Evolutionary conservation across 768 basidiomycete species (phyloP).

Genomic region (Fomitopsis pulvina): DNA sequence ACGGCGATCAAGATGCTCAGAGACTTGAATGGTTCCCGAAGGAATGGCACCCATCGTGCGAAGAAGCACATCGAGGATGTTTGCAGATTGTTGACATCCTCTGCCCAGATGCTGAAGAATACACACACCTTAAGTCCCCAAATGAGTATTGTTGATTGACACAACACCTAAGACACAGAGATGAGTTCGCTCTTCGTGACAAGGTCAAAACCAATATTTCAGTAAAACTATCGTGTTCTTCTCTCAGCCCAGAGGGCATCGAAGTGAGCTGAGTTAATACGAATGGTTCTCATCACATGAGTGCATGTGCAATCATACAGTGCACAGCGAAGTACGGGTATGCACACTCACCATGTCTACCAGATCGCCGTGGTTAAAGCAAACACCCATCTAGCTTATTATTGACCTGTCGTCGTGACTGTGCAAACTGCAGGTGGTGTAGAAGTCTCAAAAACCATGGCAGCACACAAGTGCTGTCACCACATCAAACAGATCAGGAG

Average conservation of each 20-base stretch:
- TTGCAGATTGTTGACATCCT: constrained; percentile 44
- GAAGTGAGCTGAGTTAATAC: constrained; percentile 65
- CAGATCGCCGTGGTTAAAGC: no score
- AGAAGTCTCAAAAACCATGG: no score
- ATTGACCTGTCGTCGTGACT: no score
- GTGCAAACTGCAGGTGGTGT: no score
- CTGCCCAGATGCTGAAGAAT: neutral
- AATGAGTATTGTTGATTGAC: neutral
- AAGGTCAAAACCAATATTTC: constrained; percentile 20
- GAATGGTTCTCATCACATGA: constrained; percentile 23
- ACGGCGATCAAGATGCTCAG: constrained; percentile 34
- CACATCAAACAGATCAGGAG: no score
- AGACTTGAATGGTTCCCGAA: constrained; percentile 81
- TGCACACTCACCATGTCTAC: neutral
- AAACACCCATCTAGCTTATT: no score
- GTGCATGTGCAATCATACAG: no score
- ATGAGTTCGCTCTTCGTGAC: neutral
- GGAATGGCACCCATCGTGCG: constrained; percentile 54
- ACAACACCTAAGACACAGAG: neutral
- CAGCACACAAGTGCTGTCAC: no score
- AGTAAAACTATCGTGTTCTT: constrained; percentile 40
- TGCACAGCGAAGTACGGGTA: neutral
- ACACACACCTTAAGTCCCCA: neutral
- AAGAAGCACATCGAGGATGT: constrained; percentile 46
- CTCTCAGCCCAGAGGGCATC: constrained; percentile 46